Percentiles rank a stretch among this genome's conserved stretches.
These are phyloP conservation scores for Volvox reticuliferus DNA, from an alignment of 139 green algal genomes.

Conservation along the genomic window DNA sequence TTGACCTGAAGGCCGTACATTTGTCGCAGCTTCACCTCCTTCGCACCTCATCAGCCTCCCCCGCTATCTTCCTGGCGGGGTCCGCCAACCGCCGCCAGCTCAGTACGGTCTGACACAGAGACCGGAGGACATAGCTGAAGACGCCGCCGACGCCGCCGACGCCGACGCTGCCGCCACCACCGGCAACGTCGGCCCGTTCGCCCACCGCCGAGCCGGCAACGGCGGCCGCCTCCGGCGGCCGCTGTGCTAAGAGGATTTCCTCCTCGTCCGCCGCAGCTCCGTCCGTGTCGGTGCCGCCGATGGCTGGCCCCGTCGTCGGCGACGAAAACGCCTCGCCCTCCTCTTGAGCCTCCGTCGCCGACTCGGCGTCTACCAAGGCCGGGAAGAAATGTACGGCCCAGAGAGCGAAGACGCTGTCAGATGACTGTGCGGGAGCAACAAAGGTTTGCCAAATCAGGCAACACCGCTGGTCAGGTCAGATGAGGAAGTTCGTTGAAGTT, in stretches of 20 bases:
- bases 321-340: background rate
- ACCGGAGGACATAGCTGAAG: constrained; percentile 19
- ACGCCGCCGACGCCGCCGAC: background rate
- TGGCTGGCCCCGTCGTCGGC: background rate
- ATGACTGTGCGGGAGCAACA: background rate
- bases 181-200: background rate
- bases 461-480: no score
- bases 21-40: no score
- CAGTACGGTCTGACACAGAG: constrained; percentile 2
- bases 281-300: background rate
- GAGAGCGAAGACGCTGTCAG: constrained; percentile 13
- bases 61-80: background rate
- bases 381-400: constrained; percentile 36
- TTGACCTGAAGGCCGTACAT: no score
- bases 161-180: background rate
- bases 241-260: background rate
- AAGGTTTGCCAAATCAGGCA: no score
- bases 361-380: constrained; percentile 28
- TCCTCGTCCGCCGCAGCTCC: background rate
- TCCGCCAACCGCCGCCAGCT: constrained; percentile 11
- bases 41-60: background rate
- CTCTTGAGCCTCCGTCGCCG: background rate
- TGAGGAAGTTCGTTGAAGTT: no score
- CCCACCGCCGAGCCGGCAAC: background rate
- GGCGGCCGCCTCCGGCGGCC: background rate